Evolutionary conservation across 2,329 filamentous ascomycete species (phyloP).

Genomic region (Aspergillus sp.): DNA sequence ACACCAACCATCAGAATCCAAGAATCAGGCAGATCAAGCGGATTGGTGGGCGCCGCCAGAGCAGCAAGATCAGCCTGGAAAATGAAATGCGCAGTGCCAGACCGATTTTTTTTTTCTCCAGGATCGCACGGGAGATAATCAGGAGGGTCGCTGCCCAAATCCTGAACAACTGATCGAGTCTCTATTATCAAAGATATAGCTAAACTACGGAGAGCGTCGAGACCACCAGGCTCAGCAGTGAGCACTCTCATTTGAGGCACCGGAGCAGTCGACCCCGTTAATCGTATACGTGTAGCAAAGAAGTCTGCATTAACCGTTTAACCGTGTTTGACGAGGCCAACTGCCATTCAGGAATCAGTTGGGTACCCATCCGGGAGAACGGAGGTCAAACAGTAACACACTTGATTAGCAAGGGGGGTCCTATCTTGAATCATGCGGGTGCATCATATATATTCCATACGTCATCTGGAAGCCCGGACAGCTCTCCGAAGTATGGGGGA

Average conservation of each 20-base stretch:
- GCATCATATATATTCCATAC: slow-evolving; percentile 7
- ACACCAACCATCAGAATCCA: not conserved
- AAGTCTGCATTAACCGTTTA: not conserved
- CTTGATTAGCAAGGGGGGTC: slow-evolving; percentile 1
- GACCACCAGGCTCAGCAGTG: too few species aligned
- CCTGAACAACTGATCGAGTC: not conserved
- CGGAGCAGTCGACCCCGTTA: too few species aligned
- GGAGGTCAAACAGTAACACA: not conserved
- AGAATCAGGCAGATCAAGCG: not conserved
- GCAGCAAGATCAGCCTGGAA: not conserved
- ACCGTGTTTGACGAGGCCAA: too few species aligned
- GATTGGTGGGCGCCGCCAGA: not conserved
- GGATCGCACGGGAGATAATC: slow-evolving; percentile 4
- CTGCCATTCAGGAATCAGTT: not conserved
- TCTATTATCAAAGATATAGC: not conserved
- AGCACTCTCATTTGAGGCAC: too few species aligned
- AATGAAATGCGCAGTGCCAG: not conserved
- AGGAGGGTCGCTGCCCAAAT: slow-evolving; percentile 20
- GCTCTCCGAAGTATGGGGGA: not conserved
- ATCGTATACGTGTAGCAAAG: not conserved
- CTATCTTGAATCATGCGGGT: slow-evolving; percentile 1
- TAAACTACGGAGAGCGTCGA: not conserved
- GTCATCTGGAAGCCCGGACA: slow-evolving; percentile 3
- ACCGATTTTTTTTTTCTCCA: slow-evolving; percentile 11
- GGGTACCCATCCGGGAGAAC: slow-evolving; percentile 5